A percentile compares a stretch with the other conserved stretches of the same genome.
phyloP scores from a whole-genome alignment of 176 grass and related monocot genomes.

The Aegilops sharonensis region DNA sequence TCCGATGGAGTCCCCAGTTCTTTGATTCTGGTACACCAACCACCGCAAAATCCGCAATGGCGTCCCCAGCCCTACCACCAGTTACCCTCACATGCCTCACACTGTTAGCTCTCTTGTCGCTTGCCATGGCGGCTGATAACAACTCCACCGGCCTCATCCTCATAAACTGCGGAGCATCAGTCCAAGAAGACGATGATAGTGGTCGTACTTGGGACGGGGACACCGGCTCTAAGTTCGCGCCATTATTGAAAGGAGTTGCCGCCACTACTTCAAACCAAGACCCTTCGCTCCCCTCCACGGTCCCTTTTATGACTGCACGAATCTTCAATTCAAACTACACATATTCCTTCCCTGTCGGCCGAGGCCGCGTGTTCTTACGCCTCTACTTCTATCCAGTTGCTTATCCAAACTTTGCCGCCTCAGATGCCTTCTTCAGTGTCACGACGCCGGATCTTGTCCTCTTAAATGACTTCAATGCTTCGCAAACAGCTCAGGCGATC shows the following conservation, averaged over 20 bases:
- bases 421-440: slow-evolving; percentile 52
- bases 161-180: slow-evolving; percentile 49
- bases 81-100: slow-evolving; percentile 28
- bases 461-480: slow-evolving; percentile 56
- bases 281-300: slow-evolving; percentile 1
- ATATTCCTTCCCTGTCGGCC: slow-evolving; percentile 51
- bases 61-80: not conserved
- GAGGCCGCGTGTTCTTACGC: slow-evolving; percentile 59
- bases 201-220: slow-evolving; percentile 46
- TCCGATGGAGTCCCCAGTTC: not conserved
- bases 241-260: slow-evolving; percentile 16
- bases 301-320: slow-evolving; percentile 39
- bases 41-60: not conserved
- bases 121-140: not conserved
- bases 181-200: not conserved
- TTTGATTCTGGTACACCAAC: not conserved
- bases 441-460: slow-evolving; percentile 22
- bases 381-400: slow-evolving; percentile 66
- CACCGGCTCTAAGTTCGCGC: slow-evolving; percentile 42
- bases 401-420: slow-evolving; percentile 21
- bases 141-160: slow-evolving; percentile 35
- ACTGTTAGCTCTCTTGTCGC: slow-evolving; percentile 2
- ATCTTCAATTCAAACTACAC: slow-evolving; percentile 63
- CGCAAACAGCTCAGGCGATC: slow-evolving; percentile 13
- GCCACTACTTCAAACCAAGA: not conserved